Evolutionary conservation across 2,329 filamentous ascomycete species (phyloP), one percentile per base, ranked within the genome.

Genomic region (Xenoacremonium recifei): DNA sequence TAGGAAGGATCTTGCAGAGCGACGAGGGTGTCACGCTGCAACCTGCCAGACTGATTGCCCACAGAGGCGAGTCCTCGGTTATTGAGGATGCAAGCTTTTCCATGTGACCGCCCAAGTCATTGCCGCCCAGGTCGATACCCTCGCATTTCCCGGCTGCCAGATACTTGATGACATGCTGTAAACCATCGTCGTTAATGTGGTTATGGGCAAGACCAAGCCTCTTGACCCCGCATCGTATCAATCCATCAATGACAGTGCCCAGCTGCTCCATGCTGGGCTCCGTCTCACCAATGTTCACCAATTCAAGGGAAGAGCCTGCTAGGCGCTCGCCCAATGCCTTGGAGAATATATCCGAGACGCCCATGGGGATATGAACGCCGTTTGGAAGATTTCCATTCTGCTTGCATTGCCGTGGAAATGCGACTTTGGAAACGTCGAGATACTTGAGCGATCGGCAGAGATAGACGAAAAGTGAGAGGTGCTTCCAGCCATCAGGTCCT

Each of bases 391-490:
- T 36, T 13, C 59, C 59, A 21, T 58, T 61, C n/a, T 53, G 50
- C 12, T 62, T 50, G 18, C 62, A 50, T 40, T 68, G 64, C 19
- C 59, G 62, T 1, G 89, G 90, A 50, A 97, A 92, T 3, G 81
- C 79, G 44, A 96, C 84, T 57, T 88, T 85, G 1, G 91, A 95
- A 20, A 97, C 64, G 62, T 99, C 93, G 18, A 97, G 78, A 5
- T 80, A 85, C 63, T 90, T 91, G 42, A 99, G 73, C 1, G 90
- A 90, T 48, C 83, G 84, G 55, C 89, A 96, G 72, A 96, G 84
- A 66, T 96, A 89, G 39, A 96, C 75, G 61, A 97, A 99, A 6
- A 96, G 72, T 30, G 85, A 86, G 43, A 97, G 83, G 60, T 97
- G 83, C 57, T 85, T 90, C 93, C 93, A 99, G 13, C 92, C 93